These are phyloP conservation scores for Peribolospora kevripleyi DNA, from an alignment of 768 basidiomycete species.

Conservation along the genomic window DNA sequence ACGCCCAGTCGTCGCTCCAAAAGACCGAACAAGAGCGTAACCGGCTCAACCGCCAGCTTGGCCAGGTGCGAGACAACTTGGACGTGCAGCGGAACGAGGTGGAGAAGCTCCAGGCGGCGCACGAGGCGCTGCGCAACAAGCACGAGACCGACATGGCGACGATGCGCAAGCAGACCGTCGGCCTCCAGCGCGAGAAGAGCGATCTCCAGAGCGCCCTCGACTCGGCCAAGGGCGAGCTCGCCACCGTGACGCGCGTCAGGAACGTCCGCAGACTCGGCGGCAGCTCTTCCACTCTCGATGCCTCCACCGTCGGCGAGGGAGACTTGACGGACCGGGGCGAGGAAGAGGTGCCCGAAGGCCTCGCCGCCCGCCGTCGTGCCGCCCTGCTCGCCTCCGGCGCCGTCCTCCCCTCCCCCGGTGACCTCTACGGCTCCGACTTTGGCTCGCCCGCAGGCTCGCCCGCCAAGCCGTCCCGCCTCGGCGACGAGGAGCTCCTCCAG, in stretches of 20 bases:
- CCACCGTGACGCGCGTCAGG: conserved; percentile 10
- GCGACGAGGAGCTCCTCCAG: conserved; percentile 31
- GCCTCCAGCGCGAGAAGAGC: conserved; percentile 70
- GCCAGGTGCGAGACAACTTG: conserved; percentile 41
- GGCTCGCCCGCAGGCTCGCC: conserved; percentile 24
- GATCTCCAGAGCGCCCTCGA: conserved; percentile 69
- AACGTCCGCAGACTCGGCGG: conserved; percentile 9
- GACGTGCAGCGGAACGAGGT: conserved; percentile 72
- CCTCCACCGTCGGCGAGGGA: conserved; percentile 24
- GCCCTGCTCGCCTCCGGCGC: conserved; percentile 27
- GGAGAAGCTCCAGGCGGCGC: conserved; percentile 37
- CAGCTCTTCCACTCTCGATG: conserved; percentile 7
- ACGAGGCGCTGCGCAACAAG: conserved; percentile 58
- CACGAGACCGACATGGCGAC: conserved; percentile 90
- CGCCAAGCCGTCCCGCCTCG: conserved; percentile 38
- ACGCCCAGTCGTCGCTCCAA: conserved; percentile 37
- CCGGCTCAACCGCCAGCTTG: conserved; percentile 49
- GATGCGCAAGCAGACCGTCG: conserved; percentile 63
- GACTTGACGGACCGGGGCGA: conserved; percentile 37
- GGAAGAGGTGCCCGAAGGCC: conserved; percentile 22
- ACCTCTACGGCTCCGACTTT: not conserved
- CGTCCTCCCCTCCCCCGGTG: conserved; percentile 7
- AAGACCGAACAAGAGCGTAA: conserved; percentile 64
- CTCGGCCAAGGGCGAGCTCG: conserved; percentile 43
- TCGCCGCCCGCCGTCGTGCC: no score